Conservation (phyloP, 345 rosid species). For the Eucalyptus sp. region DNA sequence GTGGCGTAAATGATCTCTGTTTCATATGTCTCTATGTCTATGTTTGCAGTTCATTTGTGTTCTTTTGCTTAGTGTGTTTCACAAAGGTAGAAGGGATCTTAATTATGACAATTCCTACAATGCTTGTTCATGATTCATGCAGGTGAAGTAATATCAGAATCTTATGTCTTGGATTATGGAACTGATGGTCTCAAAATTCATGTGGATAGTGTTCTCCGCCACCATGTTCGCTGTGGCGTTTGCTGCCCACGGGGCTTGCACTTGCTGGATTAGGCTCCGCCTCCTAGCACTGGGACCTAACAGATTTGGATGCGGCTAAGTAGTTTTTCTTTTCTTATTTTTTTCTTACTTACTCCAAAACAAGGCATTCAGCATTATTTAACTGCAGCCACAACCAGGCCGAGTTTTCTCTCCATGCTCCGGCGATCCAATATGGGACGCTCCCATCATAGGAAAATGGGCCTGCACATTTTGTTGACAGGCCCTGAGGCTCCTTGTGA, state of each 20-base stretch:
- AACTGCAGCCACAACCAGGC: background rate
- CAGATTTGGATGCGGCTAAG: background rate
- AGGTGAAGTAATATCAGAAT: slow-evolving; percentile 63
- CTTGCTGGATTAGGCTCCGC: background rate
- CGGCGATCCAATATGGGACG: background rate
- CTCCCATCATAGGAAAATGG: background rate
- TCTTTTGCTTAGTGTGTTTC: background rate
- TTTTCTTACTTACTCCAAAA: no score
- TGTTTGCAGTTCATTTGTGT: background rate
- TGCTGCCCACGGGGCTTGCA: no score
- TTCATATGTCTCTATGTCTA: background rate
- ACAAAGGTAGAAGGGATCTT: background rate
- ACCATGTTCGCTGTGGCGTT: background rate
- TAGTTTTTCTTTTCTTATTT: background rate
- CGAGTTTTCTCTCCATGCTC: background rate
- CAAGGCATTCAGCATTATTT: background rate
- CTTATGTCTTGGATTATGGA: slow-evolving; percentile 72
- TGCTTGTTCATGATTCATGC: background rate
- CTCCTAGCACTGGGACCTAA: background rate
- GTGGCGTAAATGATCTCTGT: background rate
- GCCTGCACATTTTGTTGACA: rapidly evolving
- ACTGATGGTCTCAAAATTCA: slow-evolving; percentile 75
- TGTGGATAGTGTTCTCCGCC: slow-evolving; percentile 36
- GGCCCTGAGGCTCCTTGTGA: background rate
- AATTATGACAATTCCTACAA: background rate